Conservation (phyloP, 1,284 basidiomycete species). For the Ustilago lituana region DNA sequence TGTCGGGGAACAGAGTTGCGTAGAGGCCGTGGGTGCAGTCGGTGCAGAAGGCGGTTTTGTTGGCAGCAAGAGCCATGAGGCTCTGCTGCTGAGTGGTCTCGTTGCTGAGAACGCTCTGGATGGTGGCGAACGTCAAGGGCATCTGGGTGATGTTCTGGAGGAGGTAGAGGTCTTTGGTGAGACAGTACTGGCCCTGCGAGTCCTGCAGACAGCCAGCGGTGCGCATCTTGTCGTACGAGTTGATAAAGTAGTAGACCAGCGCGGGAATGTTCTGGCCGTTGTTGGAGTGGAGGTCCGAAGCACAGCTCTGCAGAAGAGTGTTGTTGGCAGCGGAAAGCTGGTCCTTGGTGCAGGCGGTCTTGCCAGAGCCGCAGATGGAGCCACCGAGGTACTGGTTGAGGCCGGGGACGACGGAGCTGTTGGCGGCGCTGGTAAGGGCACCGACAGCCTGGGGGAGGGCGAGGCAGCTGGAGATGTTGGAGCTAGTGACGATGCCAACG, state of each 20-base stretch:
- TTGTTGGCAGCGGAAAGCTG: slow-evolving; percentile 31
- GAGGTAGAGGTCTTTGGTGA: slow-evolving; percentile 24
- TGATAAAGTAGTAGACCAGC: slow-evolving; percentile 38
- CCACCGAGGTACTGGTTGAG: slow-evolving; percentile 24
- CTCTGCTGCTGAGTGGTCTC: slow-evolving; percentile 9
- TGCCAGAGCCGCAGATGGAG: slow-evolving; percentile 28
- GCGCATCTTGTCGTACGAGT: slow-evolving; percentile 29
- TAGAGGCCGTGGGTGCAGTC: slow-evolving; percentile 44
- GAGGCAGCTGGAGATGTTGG: slow-evolving; percentile 38
- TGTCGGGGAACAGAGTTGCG: slow-evolving; percentile 26
- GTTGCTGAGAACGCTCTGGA: slow-evolving; percentile 27
- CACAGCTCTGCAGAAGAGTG: slow-evolving; percentile 33
- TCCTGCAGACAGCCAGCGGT: slow-evolving; percentile 29
- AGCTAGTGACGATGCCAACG: slow-evolving; percentile 34
- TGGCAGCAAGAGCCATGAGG: slow-evolving; percentile 16
- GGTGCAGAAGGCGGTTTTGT: slow-evolving; percentile 46
- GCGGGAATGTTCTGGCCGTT: slow-evolving; percentile 29
- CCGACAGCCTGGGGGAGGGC: slow-evolving; percentile 34
- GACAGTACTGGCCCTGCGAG: slow-evolving; percentile 10
- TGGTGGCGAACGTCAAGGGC: slow-evolving; percentile 12
- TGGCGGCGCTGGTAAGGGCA: slow-evolving; percentile 28
- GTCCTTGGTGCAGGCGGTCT: slow-evolving; percentile 15
- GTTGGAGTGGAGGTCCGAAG: slow-evolving; percentile 11
- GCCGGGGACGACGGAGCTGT: slow-evolving; percentile 30
- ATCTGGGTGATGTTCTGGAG: slow-evolving; percentile 30